Percentiles rank a stretch among this genome's conserved stretches.
Conservation (phyloP, 257 asterid species). For the Nicotiana otophora region DNA sequence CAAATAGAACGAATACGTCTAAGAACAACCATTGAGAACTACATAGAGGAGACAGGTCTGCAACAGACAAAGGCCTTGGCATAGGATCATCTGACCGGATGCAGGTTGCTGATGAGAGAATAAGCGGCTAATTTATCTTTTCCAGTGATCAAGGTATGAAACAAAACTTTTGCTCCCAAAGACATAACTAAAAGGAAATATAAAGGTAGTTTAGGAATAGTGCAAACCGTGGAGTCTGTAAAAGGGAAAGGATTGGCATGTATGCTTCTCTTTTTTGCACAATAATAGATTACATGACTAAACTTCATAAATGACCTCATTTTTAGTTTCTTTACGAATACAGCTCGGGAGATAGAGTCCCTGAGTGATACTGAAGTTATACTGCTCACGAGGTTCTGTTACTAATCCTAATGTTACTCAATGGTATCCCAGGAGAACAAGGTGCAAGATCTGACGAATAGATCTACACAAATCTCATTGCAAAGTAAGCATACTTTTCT, state of each 20-base stretch:
- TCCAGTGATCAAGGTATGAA: too few species aligned
- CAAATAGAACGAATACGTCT: too few species aligned
- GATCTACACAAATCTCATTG: not conserved
- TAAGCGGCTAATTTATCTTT: too few species aligned
- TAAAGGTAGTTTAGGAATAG: too few species aligned
- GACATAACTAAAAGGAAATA: too few species aligned
- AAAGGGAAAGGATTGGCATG: constrained; percentile 1
- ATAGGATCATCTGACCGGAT: too few species aligned
- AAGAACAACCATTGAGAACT: too few species aligned
- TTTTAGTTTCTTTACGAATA: not conserved
- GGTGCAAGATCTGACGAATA: constrained; percentile 3
- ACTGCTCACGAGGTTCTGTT: not conserved
- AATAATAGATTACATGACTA: not conserved
- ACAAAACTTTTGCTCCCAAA: too few species aligned
- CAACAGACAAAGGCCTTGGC: too few species aligned
- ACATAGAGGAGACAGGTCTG: too few species aligned
- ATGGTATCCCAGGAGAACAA: not conserved
- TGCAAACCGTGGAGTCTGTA: not conserved
- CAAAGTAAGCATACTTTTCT: not conserved
- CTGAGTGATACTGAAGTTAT: not conserved
- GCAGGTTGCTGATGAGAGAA: too few species aligned
- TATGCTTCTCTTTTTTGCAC: not conserved
- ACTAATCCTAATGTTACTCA: not conserved
- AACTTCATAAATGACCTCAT: not conserved
- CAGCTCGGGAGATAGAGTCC: not conserved